Evolutionary conservation across 345 rosid genomes (phyloP), one percentile per base, ranked within the genome.

Genomic region (Brassica juncea): DNA sequence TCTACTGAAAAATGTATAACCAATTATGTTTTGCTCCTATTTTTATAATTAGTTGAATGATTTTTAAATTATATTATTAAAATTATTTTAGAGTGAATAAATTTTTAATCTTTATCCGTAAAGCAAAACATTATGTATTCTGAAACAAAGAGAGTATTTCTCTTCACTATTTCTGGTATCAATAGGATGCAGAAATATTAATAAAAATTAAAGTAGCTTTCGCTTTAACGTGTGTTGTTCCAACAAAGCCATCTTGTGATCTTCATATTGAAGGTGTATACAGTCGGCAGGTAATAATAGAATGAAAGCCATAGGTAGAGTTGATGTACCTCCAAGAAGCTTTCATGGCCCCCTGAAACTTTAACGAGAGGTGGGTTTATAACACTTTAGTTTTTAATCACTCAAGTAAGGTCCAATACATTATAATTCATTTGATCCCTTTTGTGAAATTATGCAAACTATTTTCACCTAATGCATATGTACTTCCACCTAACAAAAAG

Each of bases 281-380:
- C 85, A 94, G 97, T 95, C 98, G 68, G 97, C 78, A 81, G 97
- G 98, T 76, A 94, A 94, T 91, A 91, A 91, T 80, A 85, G 97
- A 86, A 92, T 92, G 98, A 94, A 94, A 85, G 85, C 96, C 23
- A 89, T 94, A 74, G 97, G 99, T 30, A 94, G 86, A 86, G 98
- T 91, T 12, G 95, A 92, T 80, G 98, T 94, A 55, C 99, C 99
- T 67, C 19, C 98, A 91, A 80, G 98, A 94, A 87, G 98, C 99
- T 54, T 94, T 92, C 87, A 94, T 94, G 99, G 99, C 97, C 28
- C 92, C 31, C 84, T 94, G 79, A 94, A 92, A 83, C 97, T 94
- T 77, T 97, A 94, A 85, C 87, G 88, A 83, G 19, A 19, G 0
- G 94, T 92, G 82, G 97, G 92, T 15, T 68, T 94, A 68, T 94